phyloP scores from a whole-genome alignment of 2,329 filamentous ascomycete genomes.

The Camillea tinctor region DNA sequence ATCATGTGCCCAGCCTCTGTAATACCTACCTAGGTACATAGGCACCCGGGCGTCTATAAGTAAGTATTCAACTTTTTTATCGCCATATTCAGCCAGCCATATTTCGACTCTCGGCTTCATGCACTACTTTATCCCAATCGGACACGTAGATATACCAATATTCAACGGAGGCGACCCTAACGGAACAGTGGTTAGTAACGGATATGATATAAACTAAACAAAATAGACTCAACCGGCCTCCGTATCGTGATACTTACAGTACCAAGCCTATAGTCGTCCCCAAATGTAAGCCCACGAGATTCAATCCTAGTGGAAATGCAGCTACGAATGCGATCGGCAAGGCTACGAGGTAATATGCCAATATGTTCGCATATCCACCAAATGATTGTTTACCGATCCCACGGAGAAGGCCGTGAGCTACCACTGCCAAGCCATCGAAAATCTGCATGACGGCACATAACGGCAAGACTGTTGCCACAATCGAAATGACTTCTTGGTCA shows the following conservation, averaged over 20 bases:
- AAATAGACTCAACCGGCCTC: not conserved
- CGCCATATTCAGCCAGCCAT: constrained; percentile 38
- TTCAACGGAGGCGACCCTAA: constrained; percentile 52
- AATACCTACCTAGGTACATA: too few species aligned
- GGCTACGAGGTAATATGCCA: constrained; percentile 83
- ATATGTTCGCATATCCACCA: constrained; percentile 83
- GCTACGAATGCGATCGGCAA: constrained; percentile 79
- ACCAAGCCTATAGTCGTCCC: constrained; percentile 72
- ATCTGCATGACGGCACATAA: constrained; percentile 86
- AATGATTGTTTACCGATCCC: constrained; percentile 87
- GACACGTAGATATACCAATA: constrained; percentile 51
- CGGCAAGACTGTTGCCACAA: constrained; percentile 71
- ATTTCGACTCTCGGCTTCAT: constrained; percentile 53
- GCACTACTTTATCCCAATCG: constrained; percentile 53
- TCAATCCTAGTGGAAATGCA: constrained; percentile 75
- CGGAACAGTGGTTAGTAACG: not conserved
- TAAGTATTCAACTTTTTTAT: not conserved
- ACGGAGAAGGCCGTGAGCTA: constrained; percentile 80
- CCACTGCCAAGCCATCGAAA: constrained; percentile 77
- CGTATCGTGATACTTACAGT: constrained; percentile 43
- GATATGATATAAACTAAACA: too few species aligned
- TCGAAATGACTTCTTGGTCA: constrained; percentile 65
- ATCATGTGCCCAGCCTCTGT: not conserved
- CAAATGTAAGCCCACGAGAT: constrained; percentile 76
- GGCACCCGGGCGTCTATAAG: too few species aligned